phyloP scores from a whole-genome alignment of 2,329 filamentous ascomycete genomes.

The Aspergillus tanneri region DNA sequence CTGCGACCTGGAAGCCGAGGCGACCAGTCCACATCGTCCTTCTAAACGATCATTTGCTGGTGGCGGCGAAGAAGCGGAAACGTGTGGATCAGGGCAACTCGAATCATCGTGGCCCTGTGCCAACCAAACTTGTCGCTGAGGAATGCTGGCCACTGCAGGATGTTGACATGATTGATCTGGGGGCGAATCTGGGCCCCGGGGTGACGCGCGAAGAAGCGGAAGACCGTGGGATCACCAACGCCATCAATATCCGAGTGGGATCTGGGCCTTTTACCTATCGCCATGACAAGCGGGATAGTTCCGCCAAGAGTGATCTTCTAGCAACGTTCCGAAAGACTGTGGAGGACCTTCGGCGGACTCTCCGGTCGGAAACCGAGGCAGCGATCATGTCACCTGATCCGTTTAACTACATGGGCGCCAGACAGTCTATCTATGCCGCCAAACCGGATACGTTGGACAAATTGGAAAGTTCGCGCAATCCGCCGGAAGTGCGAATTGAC shows the following conservation, averaged over 20 bases:
- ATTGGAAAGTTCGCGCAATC: conserved; percentile 73
- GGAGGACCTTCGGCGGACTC: conserved; percentile 82
- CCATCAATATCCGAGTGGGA: conserved; percentile 86
- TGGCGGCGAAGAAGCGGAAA: conserved; percentile 91
- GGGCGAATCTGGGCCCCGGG: conserved; percentile 46
- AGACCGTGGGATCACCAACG: conserved; percentile 69
- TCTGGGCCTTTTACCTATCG: conserved; percentile 93
- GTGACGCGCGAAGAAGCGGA: conserved; percentile 44
- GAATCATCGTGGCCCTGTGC: conserved; percentile 46
- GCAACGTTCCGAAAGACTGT: conserved; percentile 90
- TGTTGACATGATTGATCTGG: conserved; percentile 88
- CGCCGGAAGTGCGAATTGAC: conserved; percentile 75
- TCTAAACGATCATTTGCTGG: conserved; percentile 88
- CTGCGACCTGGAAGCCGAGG: conserved; percentile 92
- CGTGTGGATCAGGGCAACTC: conserved; percentile 65
- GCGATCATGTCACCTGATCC: conserved; percentile 81
- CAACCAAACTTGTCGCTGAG: conserved; percentile 82
- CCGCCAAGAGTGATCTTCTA: conserved; percentile 76
- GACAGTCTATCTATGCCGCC: conserved; percentile 69
- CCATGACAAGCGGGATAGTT: conserved; percentile 75
- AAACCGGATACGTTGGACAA: conserved; percentile 79
- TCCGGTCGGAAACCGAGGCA: conserved; percentile 83
- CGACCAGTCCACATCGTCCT: conserved; percentile 88
- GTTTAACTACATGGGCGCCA: conserved; percentile 79
- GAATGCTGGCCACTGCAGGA: conserved; percentile 92